Evolutionary conservation across 2,329 filamentous ascomycete genomes (phyloP).

Genomic region (Talaromyces islandicus): DNA sequence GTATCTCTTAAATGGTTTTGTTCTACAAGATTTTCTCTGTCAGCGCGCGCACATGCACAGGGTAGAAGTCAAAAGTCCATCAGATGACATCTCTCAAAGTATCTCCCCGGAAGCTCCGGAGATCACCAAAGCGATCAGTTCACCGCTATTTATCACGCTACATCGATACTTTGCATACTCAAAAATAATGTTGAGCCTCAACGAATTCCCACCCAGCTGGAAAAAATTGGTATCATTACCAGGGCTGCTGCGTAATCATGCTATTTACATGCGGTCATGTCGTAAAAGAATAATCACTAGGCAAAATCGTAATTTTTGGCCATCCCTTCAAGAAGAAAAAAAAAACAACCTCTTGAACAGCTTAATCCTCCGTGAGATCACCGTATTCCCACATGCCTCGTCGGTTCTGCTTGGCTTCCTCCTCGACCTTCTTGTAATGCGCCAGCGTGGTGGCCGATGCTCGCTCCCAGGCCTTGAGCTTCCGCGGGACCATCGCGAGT

Average conservation of each 20-base stretch:
- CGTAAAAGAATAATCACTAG: background rate
- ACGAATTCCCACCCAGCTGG: background rate
- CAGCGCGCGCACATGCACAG: background rate
- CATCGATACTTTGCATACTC: background rate
- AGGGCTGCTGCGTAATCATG: background rate
- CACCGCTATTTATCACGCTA: background rate
- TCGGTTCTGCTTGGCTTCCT: conserved; percentile 70
- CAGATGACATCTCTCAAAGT: background rate
- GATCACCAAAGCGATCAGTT: background rate
- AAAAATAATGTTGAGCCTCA: background rate
- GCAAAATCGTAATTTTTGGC: background rate
- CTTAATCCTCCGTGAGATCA: conserved; percentile 82
- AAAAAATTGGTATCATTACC: background rate
- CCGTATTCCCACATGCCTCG: conserved; percentile 98
- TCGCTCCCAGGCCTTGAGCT: conserved; percentile 87
- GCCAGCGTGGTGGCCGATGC: conserved; percentile 66
- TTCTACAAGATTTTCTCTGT: too few species aligned
- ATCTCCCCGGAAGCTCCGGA: background rate
- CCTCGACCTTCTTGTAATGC: conserved; percentile 66
- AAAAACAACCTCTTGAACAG: too few species aligned
- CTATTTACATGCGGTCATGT: background rate
- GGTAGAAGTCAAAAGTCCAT: background rate
- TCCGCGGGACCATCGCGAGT: conserved; percentile 83
- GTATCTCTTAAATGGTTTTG: too few species aligned
- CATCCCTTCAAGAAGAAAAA: too few species aligned